These are phyloP conservation scores for Solidago caesia DNA, from an alignment of 129 eudicot genomes.

Conservation along the genomic window DNA sequence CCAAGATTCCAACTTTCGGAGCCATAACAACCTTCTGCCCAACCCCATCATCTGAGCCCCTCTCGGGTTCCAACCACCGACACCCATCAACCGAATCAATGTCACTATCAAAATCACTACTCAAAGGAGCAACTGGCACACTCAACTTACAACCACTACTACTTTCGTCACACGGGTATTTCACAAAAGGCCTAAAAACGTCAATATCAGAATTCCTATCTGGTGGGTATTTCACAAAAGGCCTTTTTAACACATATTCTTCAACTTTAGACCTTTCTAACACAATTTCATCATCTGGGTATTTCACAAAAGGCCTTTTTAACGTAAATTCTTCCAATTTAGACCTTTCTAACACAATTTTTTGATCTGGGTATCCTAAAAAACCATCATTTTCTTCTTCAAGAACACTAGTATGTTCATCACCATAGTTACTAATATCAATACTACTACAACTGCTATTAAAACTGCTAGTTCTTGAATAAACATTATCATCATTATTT, in stretches of 20 bases:
- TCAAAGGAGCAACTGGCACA: conserved; percentile 54
- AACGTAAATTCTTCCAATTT: conserved; percentile 16
- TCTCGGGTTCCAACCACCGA: conserved; percentile 31
- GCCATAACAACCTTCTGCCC: conserved; percentile 31
- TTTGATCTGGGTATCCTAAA: conserved; percentile 30
- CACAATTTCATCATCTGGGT: conserved; percentile 22
- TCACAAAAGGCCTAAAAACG: conserved; percentile 18
- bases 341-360: conserved; percentile 30
- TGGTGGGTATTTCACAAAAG: conserved; percentile 24
- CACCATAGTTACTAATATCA: conserved; percentile 34
- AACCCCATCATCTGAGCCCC: conserved; percentile 31
- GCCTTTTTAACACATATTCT: conserved; percentile 10
- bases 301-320: conserved; percentile 35
- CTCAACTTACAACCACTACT: conserved; percentile 21
- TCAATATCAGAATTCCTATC: conserved; percentile 14
- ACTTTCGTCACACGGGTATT: conserved; percentile 31
- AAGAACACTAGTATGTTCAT: conserved; percentile 23
- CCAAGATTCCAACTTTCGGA: conserved; percentile 39
- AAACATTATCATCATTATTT: conserved; percentile 14
- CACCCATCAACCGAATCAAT: conserved; percentile 39
- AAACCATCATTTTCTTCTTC: conserved; percentile 31
- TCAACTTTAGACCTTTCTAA: neutral
- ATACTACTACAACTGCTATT: conserved; percentile 35
- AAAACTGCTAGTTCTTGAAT: conserved; percentile 38
- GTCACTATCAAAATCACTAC: conserved; percentile 49